Base-by-base conservation (phyloP, 2,329 filamentous ascomycete genomes). In the Alternaria gaisen region DNA sequence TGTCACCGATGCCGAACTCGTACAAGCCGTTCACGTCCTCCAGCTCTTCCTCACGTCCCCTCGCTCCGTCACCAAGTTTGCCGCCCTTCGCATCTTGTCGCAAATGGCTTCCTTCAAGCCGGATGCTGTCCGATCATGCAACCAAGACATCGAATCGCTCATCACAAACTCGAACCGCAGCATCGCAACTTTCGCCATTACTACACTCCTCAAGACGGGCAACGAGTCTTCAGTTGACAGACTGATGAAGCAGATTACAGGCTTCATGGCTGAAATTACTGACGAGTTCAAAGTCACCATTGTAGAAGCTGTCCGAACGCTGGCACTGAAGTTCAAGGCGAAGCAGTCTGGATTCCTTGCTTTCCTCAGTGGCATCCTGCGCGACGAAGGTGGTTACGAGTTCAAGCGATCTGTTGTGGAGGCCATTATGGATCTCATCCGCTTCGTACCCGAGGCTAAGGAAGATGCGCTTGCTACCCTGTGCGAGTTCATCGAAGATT, bases 261-360 rank as follows among this genome's bases (percentile, higher is more conserved):
- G 91, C 40, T 97, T 99, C 83, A 98, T 99, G 95, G 92, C 94
- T 5, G 95, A 98, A 80, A 98, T 98, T 69, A 97, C 94, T 7
- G 95, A 99, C 76, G 95, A 99, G 80, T 99, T 99, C 86, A 99
- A 98, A 85, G 97, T 99, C 70, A 99, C 95, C n/a, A 97, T 99
- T 73, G 94, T 99, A 43, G 95, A 99, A 80, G 95, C 95, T 42
- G 97, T 99, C 75, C 91, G 95, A 63, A 98, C 95, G 4, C 83
- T 99, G 41, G 98, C 94, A 79, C 85, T 99, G 71, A 99, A 99
- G 82, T 99, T 99, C 83, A 95, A 95, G 34, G 94, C 88, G 83
- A 99, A 99, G 83, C 95, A 99, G 82, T 94, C 94, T 47, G 94
- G 93, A 64, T 98, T 99, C 94, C 89, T 99, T 53, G 89, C 92